phyloP scores from a whole-genome alignment of 2,329 filamentous ascomycete species.

The Diaporthe sp. region DNA sequence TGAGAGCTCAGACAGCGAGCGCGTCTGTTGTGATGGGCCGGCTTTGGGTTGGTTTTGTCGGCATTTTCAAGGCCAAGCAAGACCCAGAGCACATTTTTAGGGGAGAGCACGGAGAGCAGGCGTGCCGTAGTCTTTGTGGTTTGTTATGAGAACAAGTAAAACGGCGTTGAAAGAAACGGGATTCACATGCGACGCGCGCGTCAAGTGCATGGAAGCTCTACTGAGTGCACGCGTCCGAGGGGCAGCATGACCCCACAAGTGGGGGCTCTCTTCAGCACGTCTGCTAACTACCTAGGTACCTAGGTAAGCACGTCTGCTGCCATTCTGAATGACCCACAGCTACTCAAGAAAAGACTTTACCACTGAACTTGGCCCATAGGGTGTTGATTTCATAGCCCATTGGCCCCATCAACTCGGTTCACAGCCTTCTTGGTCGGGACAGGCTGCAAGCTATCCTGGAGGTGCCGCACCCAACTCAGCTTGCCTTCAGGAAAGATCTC shows the following conservation, averaged over 20 bases:
- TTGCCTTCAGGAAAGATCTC: neutral
- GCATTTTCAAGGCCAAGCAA: neutral
- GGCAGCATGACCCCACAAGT: neutral
- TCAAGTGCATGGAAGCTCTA: neutral
- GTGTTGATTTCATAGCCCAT: neutral
- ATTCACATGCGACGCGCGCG: neutral
- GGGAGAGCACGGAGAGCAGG: neutral
- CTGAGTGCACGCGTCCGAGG: neutral
- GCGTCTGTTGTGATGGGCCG: neutral
- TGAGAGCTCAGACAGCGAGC: neutral
- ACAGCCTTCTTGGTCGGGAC: neutral
- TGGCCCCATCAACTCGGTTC: neutral
- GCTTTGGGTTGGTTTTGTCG: neutral
- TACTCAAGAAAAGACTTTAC: no score
- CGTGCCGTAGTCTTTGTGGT: neutral
- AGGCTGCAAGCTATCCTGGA: neutral
- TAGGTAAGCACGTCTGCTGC: no score
- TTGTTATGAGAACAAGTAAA: neutral
- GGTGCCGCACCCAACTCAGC: slow-evolving; percentile 8
- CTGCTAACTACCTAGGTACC: no score
- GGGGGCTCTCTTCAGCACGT: neutral
- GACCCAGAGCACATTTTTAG: neutral
- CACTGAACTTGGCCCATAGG: neutral
- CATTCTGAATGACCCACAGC: no score
- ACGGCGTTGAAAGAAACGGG: neutral